Evolutionary conservation across 2,329 filamentous ascomycete genomes (phyloP).

Genomic region (Tolypocladium inflatum): DNA sequence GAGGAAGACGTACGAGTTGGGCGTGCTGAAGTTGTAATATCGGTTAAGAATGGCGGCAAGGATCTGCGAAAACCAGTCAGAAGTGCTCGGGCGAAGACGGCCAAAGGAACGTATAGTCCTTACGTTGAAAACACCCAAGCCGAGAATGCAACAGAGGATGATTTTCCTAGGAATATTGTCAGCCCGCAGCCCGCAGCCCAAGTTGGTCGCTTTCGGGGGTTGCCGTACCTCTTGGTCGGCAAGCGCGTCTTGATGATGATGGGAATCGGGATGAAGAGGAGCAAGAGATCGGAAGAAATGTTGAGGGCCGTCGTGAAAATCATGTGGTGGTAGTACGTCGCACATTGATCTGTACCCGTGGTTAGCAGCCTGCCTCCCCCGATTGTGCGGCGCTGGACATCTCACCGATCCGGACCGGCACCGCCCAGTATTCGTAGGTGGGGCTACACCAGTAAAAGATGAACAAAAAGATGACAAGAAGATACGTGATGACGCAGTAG

Average conservation of each 20-base stretch:
- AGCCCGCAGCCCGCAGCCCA: background rate
- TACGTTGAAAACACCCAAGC: slow-evolving; percentile 40
- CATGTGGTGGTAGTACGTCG: slow-evolving; percentile 36
- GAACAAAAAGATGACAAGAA: slow-evolving; percentile 40
- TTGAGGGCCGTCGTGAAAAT: slow-evolving; percentile 38
- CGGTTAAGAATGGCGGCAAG: slow-evolving; percentile 51
- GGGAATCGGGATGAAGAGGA: slow-evolving; percentile 35
- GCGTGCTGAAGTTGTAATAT: slow-evolving; percentile 48
- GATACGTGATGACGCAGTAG: slow-evolving; percentile 34
- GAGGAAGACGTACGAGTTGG: slow-evolving; percentile 45
- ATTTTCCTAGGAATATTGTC: slow-evolving; percentile 29
- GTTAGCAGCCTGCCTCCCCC: slow-evolving; percentile 2
- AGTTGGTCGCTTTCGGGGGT: background rate
- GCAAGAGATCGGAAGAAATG: slow-evolving; percentile 32
- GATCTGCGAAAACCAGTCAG: slow-evolving; percentile 27
- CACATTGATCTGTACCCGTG: slow-evolving; percentile 25
- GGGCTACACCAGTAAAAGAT: slow-evolving; percentile 45
- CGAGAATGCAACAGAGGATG: slow-evolving; percentile 44
- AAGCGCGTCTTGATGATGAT: slow-evolving; percentile 31
- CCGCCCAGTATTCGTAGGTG: slow-evolving; percentile 40
- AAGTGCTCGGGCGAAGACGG: background rate
- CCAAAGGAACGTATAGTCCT: background rate
- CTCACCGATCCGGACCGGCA: slow-evolving; percentile 29
- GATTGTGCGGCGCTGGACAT: background rate
- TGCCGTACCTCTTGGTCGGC: slow-evolving; percentile 16